These are phyloP conservation scores for Ogataea degrootiae DNA, from an alignment of 805 yeast genomes.

Conservation along the genomic window DNA sequence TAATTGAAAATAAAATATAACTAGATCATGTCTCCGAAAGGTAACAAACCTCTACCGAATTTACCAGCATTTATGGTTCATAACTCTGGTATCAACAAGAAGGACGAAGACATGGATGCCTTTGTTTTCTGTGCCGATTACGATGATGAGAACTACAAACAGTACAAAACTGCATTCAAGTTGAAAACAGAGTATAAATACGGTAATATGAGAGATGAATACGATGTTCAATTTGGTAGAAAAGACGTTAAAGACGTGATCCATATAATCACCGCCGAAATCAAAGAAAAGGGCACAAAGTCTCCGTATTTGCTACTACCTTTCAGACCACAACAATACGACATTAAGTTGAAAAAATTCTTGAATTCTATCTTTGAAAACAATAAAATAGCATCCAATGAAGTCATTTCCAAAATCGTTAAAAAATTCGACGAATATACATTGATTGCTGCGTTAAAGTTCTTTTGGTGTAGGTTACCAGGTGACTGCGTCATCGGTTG, in stretches of 20 bases:
- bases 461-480: conserved; percentile 83
- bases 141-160: conserved; percentile 20
- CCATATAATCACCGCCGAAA: conserved; percentile 65
- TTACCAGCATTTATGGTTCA: conserved; percentile 18
- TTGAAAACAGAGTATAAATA: conserved; percentile 26
- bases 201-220: conserved; percentile 18
- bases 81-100: conserved; percentile 1
- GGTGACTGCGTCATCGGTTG: conserved; percentile 79
- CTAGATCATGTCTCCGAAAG: conserved; percentile 5
- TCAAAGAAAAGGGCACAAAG: conserved; percentile 60
- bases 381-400: conserved; percentile 45
- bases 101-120: conserved; percentile 18
- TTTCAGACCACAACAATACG: conserved; percentile 66
- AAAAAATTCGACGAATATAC: conserved; percentile 61
- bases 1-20: too few species aligned
- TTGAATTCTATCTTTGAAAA: conserved; percentile 50
- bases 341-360: conserved; percentile 52
- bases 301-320: conserved; percentile 75
- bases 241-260: conserved; percentile 63
- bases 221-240: conserved; percentile 47
- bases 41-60: conserved; percentile 21
- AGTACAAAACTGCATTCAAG: conserved; percentile 24
- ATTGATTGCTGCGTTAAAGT: conserved; percentile 68
- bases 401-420: conserved; percentile 38
- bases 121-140: conserved; percentile 30